Evolutionary conservation across 805 yeast species (phyloP), one percentile per base, ranked within the genome.

Genomic region (Kodamaea lidongshanica): DNA sequence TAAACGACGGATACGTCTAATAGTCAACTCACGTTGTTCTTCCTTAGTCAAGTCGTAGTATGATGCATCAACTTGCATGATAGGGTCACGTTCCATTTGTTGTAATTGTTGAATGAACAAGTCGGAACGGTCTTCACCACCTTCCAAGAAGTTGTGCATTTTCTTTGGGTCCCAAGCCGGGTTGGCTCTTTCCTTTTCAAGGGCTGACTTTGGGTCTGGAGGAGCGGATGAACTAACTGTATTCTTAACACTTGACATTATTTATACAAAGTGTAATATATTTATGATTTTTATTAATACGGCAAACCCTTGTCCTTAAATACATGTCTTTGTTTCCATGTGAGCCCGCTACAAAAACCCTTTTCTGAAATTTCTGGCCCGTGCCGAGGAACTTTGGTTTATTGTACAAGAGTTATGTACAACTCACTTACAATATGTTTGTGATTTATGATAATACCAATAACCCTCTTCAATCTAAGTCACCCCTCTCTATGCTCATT

Each of bases 21-120:
- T 83, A 2, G 83, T 72, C 19, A 65, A 45, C 42, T 69, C 78
- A 40, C 89, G 67, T 48, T 77, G 74, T 45, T 76, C 61, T 1
- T 50, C 58, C 48, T 75, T 78, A 21, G 67, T 58, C 40, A 64
- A 49, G 38, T 80, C 86, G 48, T 79, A 81, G 51, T 70, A 73
- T 19, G 61, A 49, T 4, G 75, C 59, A 21, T 66, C 65, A 2
- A 76, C 67, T 22, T 70, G 65, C 34, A 81, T 60, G 10, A 79
- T 55, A 1, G 87, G 87, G 51, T 81, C 89, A 41, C 77, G 65
- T 45, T 75, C 77, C 46, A 79, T 58, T 46, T 79, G 77, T 39
- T 70, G 75, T 47, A 71, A 57, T 42, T 78, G 50, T 11, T 48
- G 42, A 38, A 69, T 70, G n/a, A 74, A 68, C 33, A 60, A 52